These are phyloP conservation scores for Globisporangium spinosum DNA, from an alignment of 352 stramenopile species.

Conservation along the genomic window DNA sequence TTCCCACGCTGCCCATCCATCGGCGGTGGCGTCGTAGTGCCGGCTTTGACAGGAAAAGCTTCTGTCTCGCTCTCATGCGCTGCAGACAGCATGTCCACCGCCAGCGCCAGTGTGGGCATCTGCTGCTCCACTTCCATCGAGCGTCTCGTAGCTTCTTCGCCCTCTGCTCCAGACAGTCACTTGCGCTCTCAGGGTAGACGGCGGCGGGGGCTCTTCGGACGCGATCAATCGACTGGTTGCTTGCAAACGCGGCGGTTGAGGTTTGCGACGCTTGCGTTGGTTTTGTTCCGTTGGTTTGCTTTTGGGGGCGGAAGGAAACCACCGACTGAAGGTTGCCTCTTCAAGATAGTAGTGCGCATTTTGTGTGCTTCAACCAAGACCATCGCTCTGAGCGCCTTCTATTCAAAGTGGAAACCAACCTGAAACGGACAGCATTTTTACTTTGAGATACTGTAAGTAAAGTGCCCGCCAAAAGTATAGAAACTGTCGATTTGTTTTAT, in stretches of 20 bases:
- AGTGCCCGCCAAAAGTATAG: too few relatives aligned
- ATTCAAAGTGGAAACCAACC: slow-evolving; percentile 4
- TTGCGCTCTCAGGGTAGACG: background rate
- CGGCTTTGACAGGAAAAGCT: background rate
- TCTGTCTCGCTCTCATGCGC: background rate
- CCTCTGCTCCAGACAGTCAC: background rate
- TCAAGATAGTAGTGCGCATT: background rate
- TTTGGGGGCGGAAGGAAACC: slow-evolving; percentile 1
- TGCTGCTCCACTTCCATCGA: slow-evolving; percentile 8
- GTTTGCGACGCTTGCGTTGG: background rate
- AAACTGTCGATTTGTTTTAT: too few relatives aligned
- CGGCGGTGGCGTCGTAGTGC: background rate
- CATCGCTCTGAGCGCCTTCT: slow-evolving; percentile 4
- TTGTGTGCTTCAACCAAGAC: background rate
- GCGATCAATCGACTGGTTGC: background rate
- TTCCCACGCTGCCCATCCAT: background rate
- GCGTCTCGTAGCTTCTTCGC: background rate
- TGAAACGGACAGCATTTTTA: background rate
- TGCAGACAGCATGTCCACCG: background rate
- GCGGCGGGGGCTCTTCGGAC: background rate
- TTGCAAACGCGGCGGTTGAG: slow-evolving; percentile 1
- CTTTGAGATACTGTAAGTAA: background rate
- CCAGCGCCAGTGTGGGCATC: background rate
- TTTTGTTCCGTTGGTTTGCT: too few relatives aligned
- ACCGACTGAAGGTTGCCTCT: background rate